Evolutionary conservation across 208 protist species (phyloP), one percentile per base, ranked within the genome.

Genomic region (Trypanosoma caninum): DNA sequence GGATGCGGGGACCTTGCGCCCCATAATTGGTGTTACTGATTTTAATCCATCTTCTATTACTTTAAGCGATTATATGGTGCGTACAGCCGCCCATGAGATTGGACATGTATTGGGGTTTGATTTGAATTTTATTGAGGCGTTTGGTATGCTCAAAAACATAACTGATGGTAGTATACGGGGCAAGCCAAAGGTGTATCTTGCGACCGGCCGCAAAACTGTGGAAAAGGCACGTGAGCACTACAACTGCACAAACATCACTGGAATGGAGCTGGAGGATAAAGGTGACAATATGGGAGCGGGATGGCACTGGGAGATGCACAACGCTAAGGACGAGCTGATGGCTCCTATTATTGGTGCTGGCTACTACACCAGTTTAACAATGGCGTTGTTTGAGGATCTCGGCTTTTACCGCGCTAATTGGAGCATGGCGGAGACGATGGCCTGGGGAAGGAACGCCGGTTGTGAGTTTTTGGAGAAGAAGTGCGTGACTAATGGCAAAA

Each of bases 191-290:
- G 48, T 54, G 30, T 27, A 10, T 18, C 30, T 54, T 6, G 50
- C 40, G 31, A 42, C n/a, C 23, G 37, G 31, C 6, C 9, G 13
- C 2, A 56, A 28, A 16, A 41, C 33, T 5, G 27, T n/a, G 31
- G 50, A 56, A 7, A 14, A 22, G 33, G 20, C 50, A 0, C 7
- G 50, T 2, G 20, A 38, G 31, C 31, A 56, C 31, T 56, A 56
- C 50, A 56, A 56, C 50, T 56, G 50, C 50, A 5, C 3, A 3
- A 55, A 20, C 9, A n/a, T 7, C 9, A n/a, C 41, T 0, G 68
- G 74, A 38, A 65, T 73, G 53, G 74, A 80, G 65, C 31, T 76
- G 35, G 74, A 80, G 33, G 64, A 80, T 37, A 48, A 61, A 34
- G 60, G 59, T 35, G 52, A 35, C 2, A 25, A 37, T 0, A 58